A percentile compares a stretch with the other conserved stretches of the same genome.
Evolutionary conservation across 371 early-diverging fungal genomes (phyloP).

Genomic region (Gilbertella persicaria): DNA sequence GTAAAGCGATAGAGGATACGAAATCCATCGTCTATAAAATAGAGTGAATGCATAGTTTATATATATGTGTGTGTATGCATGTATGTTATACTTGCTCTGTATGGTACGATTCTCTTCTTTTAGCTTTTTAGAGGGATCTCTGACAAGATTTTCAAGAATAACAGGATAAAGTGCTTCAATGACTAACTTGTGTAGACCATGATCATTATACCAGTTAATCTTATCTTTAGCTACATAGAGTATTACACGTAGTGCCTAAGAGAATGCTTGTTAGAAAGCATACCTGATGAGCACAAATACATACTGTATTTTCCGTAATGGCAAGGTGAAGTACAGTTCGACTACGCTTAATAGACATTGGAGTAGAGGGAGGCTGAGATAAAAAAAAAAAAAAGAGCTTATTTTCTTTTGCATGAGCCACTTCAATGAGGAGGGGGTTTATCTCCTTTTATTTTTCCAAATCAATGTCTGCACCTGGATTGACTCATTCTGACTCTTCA

Average conservation of each 20-base stretch:
- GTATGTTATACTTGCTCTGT: conserved; percentile 4
- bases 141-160: conserved; percentile 6
- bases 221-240: conserved; percentile 21
- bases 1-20: conserved; percentile 23
- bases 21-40: conserved; percentile 16
- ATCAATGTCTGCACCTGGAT: background rate
- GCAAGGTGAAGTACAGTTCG: conserved; percentile 19
- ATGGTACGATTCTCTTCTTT: background rate
- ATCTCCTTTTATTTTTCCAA: background rate
- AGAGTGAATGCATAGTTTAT: background rate
- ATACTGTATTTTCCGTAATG: conserved; percentile 21
- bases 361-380: too few species aligned
- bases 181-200: conserved; percentile 12
- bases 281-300: background rate
- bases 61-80: background rate
- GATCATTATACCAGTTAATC: conserved; percentile 24
- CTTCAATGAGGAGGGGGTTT: too few species aligned
- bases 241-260: conserved; percentile 17
- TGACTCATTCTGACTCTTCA: conserved; percentile 10
- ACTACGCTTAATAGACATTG: conserved; percentile 12
- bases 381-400: background rate
- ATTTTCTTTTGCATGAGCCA: background rate
- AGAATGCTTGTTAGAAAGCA: background rate
- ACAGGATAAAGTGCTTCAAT: conserved; percentile 18
- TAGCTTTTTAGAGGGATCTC: conserved; percentile 2